A percentile compares a stretch with the other conserved stretches of the same genome.
These are phyloP conservation scores for Colletotrichum chlorophyti DNA, from an alignment of 2,329 filamentous ascomycete species.

Conservation along the genomic window DNA sequence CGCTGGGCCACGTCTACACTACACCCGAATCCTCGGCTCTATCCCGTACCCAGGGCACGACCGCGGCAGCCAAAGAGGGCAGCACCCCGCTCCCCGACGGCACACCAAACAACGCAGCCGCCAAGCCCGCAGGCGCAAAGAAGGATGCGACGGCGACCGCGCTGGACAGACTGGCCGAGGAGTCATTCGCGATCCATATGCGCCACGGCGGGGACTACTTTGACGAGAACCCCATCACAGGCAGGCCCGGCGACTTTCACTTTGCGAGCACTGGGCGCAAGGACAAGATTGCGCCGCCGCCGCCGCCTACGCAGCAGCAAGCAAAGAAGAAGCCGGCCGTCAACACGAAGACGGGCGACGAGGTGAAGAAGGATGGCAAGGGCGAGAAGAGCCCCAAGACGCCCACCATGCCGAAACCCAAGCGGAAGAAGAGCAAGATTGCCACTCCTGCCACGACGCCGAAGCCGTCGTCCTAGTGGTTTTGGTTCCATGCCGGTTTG, in stretches of 20 bases:
- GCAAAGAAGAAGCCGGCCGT: conserved; percentile 40
- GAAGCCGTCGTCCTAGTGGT: conserved; percentile 4
- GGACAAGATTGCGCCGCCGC: conserved; percentile 38
- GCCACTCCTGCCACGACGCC: conserved; percentile 22
- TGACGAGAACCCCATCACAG: conserved; percentile 73
- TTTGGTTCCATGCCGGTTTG: too few relatives aligned
- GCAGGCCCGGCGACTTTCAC: conserved; percentile 70
- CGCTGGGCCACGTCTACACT: conserved; percentile 59
- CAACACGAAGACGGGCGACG: conserved; percentile 49
- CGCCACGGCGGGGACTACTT: conserved; percentile 69
- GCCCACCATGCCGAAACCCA: conserved; percentile 49
- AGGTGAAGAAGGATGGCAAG: conserved; percentile 52
- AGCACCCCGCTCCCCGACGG: conserved; percentile 54
- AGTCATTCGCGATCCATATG: conserved; percentile 64
- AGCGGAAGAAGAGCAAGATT: conserved; percentile 57
- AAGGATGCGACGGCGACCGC: conserved; percentile 46
- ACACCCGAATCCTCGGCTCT: conserved; percentile 33
- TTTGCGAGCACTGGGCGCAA: conserved; percentile 67
- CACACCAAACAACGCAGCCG: conserved; percentile 28
- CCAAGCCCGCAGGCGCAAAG: conserved; percentile 38
- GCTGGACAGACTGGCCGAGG: conserved; percentile 58
- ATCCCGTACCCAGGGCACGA: conserved; percentile 30
- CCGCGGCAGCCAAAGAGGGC: conserved; percentile 46
- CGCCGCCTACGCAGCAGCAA: conserved; percentile 10
- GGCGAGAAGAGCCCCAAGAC: conserved; percentile 52